Percentiles rank a stretch among this genome's conserved stretches.
Evolutionary conservation across 352 stramenopile species (phyloP).

Genomic region (Pythium coloratum): DNA sequence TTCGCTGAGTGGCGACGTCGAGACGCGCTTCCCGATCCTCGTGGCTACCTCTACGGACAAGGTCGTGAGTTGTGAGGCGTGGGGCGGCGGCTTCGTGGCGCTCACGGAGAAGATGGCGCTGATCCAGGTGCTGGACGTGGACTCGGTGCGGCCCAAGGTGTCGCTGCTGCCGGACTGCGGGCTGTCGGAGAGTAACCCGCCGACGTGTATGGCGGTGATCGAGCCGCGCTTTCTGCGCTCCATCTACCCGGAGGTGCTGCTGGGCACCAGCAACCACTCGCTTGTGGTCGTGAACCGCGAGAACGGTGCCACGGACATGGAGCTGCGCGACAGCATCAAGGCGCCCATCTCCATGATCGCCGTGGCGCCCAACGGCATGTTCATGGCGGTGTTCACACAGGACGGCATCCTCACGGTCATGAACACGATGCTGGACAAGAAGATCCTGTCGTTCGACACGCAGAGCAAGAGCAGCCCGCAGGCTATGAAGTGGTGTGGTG

Average conservation of each 20-base stretch:
- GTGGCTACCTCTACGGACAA: constrained; percentile 67
- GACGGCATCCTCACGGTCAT: constrained; percentile 94
- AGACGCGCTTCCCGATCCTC: constrained; percentile 72
- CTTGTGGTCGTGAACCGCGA: constrained; percentile 85
- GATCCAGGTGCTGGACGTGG: constrained; percentile 77
- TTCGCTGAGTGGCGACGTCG: constrained; percentile 65
- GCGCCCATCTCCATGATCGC: constrained; percentile 92
- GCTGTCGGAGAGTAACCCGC: constrained; percentile 68
- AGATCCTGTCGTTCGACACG: constrained; percentile 87
- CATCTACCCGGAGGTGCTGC: constrained; percentile 91
- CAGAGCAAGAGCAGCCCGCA: constrained; percentile 75
- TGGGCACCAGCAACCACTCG: constrained; percentile 90
- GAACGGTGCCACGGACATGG: constrained; percentile 68
- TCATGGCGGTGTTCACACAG: constrained; percentile 95
- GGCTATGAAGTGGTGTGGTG: constrained; percentile 87
- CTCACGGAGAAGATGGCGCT: constrained; percentile 84
- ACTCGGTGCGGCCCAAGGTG: constrained; percentile 78
- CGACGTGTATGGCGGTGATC: constrained; percentile 92
- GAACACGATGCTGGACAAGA: constrained; percentile 96
- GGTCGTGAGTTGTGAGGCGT: constrained; percentile 74
- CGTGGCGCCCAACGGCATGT: constrained; percentile 94
- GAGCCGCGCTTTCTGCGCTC: constrained; percentile 90
- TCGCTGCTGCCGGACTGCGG: constrained; percentile 71
- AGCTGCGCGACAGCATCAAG: constrained; percentile 78
- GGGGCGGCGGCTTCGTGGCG: constrained; percentile 71